Base-by-base conservation (phyloP, 2,329 filamentous ascomycete genomes). In the Cladosporium austrohemisphaericum region DNA sequence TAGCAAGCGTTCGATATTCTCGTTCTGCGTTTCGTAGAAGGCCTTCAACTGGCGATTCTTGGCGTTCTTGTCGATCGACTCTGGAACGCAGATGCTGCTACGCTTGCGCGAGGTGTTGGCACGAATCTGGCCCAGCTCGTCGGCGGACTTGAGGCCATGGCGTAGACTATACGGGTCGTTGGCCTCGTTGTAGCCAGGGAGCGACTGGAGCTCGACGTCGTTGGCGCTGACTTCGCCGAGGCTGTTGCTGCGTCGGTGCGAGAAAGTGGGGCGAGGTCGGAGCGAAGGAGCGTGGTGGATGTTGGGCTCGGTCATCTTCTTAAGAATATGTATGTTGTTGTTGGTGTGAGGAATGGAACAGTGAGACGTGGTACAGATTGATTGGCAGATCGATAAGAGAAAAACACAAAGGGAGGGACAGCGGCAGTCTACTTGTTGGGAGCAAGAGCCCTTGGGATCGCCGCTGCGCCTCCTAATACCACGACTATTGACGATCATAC, bases 1-100 rank as follows among this genome's bases (percentile, higher is more conserved):
- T 57, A 97, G 77, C 71, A 96, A 79, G 9, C 88, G 82, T 72
- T 95, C 83, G 57, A 98, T 98, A 60, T 88, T 91, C 66, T 91
- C 88, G 66, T 98, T 98, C 66, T 98, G 92, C 23, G 78, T 77
- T 65, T 88, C 80, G 75, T 97, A 97, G 72, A 96, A 97, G 43
- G 81, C 79, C 61, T 86, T 79, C 13, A 97, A 67, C 61, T 80
- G 83, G 56, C 73, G 76, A 11, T 77, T 68, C 56, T 69, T 62
- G n/a, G 65, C 67, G 25, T 65, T 69, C 51, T 69, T 70, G 55
- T 68, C 68, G 35, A 70, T 66, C 40, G 64, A 65, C 11, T 76
- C 61, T 9, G 74, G 70, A 2, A 68, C 68, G 62, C 62, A 75
- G 32, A 55, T 46, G 14, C 45, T 46, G 13, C 52, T 55, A 43